Percentiles rank a stretch among this genome's conserved stretches.
phyloP scores from a whole-genome alignment of 2,329 filamentous ascomycete genomes.

The Acrocalymma vagum region DNA sequence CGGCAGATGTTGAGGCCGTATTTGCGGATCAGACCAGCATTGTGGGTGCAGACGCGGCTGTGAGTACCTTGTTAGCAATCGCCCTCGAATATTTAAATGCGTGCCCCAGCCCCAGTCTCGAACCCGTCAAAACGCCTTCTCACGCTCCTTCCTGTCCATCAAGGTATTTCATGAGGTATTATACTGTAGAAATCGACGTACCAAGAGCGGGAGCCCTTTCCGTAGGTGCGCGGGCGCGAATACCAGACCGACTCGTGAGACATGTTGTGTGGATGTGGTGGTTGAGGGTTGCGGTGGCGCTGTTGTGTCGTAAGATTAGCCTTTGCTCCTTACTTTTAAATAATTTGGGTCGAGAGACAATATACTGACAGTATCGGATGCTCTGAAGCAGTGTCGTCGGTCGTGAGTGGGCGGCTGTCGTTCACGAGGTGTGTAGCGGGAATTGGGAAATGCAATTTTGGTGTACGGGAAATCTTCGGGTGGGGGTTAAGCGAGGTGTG shows the following conservation, averaged over 20 bases:
- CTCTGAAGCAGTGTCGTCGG: slow-evolving; percentile 33
- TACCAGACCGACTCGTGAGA: slow-evolving; percentile 98
- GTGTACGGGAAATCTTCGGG: slow-evolving; percentile 32
- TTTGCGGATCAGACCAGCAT: slow-evolving; percentile 99
- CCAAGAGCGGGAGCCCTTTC: slow-evolving; percentile 95
- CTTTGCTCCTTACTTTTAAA: background rate
- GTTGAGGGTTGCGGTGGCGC: slow-evolving; percentile 31
- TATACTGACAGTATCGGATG: slow-evolving; percentile 34
- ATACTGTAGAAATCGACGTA: slow-evolving; percentile 62
- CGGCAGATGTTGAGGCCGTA: slow-evolving; percentile 91
- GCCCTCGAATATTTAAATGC: slow-evolving; percentile 13
- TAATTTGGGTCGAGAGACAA: background rate
- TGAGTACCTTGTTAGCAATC: slow-evolving; percentile 38
- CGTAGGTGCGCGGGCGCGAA: slow-evolving; percentile 95
- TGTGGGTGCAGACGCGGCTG: slow-evolving; percentile 90
- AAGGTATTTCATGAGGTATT: background rate
- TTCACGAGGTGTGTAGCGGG: slow-evolving; percentile 28
- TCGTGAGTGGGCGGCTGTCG: slow-evolving; percentile 36
- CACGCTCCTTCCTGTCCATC: background rate
- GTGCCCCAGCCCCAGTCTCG: background rate
- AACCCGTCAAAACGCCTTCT: slow-evolving; percentile 32
- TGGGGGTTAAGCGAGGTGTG: slow-evolving; percentile 35
- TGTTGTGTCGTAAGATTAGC: slow-evolving; percentile 25
- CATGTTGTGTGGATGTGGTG: slow-evolving; percentile 66
- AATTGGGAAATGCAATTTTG: slow-evolving; percentile 32